Evolutionary conservation across 2,329 filamentous ascomycete genomes (phyloP), one percentile per base, ranked within the genome.

Genomic region (Fusarium falciforme): DNA sequence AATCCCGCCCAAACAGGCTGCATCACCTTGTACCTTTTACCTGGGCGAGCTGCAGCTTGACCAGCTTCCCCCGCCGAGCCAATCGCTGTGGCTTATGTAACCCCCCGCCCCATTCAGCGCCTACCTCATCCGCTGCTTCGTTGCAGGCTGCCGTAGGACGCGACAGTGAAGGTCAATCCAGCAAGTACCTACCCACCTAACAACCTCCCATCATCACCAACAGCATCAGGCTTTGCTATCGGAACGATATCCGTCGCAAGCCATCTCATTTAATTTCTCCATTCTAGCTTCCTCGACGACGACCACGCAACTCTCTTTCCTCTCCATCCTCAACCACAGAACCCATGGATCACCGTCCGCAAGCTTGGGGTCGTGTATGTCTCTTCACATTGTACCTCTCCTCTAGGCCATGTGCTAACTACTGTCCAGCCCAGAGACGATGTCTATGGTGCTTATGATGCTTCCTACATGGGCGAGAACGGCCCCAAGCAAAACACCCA

Each of bases 371-470:
- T 76, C 90, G 91, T 85, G 91, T 93, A 89, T 81, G 90, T 86
- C 61, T 33, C 57, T 44, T 40, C 58, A 66, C n/a, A 44, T 33
- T 40, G 8, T 31, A 20, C 22, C 40, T 59, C 59, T 27, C 31
- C n/a, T 36, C 59, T 47, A 47, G 25, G 55, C n/a, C 38, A 17
- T 35, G 22, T 60, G 52, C 69, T 71, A 44, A 74, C 57, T 6
- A n/a, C 12, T 27, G 14, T 9, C 14, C 80, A 99, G 96, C 96
- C 96, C 82, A 93, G 96, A 89, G 94, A 99, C 85, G 96, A 99
- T 84, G 89, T 98, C 81, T 99, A 98, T 86, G 96, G 96, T 79
- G 88, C 93, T 80, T 99, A 99, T 85, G 94, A 98, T 85, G 87
- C 89, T 81, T 94, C 95, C 68, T 95, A 96, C 84, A 92, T 98